A percentile compares a stretch with the other conserved stretches of the same genome.
Conservation (phyloP, 2,329 filamentous ascomycete genomes). For the Aspergillus bombycis region DNA sequence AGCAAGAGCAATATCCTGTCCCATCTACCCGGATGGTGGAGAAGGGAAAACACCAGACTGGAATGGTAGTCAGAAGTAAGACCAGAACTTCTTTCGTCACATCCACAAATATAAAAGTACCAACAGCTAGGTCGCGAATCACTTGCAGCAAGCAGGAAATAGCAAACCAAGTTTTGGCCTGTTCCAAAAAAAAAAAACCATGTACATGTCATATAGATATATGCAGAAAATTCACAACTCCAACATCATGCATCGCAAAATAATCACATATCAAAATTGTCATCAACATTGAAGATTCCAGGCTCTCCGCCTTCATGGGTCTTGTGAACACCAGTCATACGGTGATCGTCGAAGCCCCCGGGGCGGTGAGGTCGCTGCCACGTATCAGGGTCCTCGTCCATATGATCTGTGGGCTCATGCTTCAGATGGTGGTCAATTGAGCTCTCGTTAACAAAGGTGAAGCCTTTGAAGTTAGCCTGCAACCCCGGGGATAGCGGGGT, state of each 20-base stretch:
- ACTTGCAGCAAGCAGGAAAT: constrained; percentile 5
- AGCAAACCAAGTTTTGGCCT: constrained; percentile 24
- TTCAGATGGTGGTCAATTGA: constrained; percentile 70
- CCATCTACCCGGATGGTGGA: constrained; percentile 7
- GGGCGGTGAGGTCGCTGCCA: constrained; percentile 39
- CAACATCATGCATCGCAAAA: constrained; percentile 41
- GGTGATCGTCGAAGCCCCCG: constrained; percentile 39
- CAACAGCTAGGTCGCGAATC: constrained; percentile 9
- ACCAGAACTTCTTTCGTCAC: not conserved
- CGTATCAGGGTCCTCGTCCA: constrained; percentile 45
- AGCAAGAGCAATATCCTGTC: constrained; percentile 4
- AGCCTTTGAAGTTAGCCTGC: constrained; percentile 97
- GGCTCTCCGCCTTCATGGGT: constrained; percentile 41
- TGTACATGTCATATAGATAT: constrained; percentile 34
- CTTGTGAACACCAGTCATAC: constrained; percentile 49
- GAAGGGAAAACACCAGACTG: not conserved
- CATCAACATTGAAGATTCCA: constrained; percentile 49
- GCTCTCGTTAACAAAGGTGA: constrained; percentile 98
- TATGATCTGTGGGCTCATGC: constrained; percentile 39
- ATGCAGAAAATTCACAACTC: constrained; percentile 41
- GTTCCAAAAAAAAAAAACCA: constrained; percentile 26
- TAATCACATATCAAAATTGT: constrained; percentile 51
- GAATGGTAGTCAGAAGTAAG: constrained; percentile 2
- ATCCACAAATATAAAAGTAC: constrained; percentile 4
- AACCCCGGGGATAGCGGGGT: constrained; percentile 93